phyloP scores from a whole-genome alignment of 2,329 filamentous ascomycete species.

The Biscogniauxia mediterranea region DNA sequence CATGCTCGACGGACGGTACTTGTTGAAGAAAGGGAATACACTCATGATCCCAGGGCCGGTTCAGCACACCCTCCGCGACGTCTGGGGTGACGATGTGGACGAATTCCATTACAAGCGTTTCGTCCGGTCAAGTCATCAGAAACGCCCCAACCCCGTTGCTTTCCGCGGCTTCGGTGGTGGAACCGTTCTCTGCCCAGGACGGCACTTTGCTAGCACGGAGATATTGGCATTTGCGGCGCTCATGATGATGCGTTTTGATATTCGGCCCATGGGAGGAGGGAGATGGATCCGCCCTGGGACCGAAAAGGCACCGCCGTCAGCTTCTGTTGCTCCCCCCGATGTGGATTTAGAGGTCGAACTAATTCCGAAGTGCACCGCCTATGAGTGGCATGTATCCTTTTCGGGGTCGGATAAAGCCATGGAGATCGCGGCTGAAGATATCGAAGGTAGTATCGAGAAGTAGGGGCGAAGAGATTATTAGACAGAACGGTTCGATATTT shows the following conservation, averaged over 20 bases:
- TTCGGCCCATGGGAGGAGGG: neutral
- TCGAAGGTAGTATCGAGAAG: too few species aligned
- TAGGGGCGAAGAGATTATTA: too few species aligned
- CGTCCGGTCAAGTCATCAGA: neutral
- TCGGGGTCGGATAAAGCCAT: too few species aligned
- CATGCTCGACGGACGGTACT: slow-evolving; percentile 13
- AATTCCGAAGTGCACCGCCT: too few species aligned
- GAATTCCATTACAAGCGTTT: slow-evolving; percentile 8
- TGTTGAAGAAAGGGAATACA: slow-evolving; percentile 20
- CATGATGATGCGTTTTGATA: slow-evolving; percentile 9
- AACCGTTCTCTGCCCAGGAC: slow-evolving; percentile 12
- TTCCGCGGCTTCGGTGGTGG: slow-evolving; percentile 17
- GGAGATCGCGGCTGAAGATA: too few species aligned
- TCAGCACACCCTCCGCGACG: slow-evolving; percentile 8
- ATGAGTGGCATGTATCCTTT: too few species aligned
- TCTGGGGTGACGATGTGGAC: slow-evolving; percentile 13
- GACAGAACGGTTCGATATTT: too few species aligned
- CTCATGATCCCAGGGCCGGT: slow-evolving; percentile 16
- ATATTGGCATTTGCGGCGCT: slow-evolving; percentile 11
- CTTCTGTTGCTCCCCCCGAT: too few species aligned
- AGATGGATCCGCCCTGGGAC: too few species aligned
- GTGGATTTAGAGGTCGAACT: too few species aligned
- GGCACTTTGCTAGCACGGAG: slow-evolving; percentile 16
- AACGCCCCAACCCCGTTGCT: slow-evolving; percentile 11
- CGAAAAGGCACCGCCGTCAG: too few species aligned